Conservation (phyloP, 2,329 filamentous ascomycete species). For the Cordyceps cateniannulata region DNA sequence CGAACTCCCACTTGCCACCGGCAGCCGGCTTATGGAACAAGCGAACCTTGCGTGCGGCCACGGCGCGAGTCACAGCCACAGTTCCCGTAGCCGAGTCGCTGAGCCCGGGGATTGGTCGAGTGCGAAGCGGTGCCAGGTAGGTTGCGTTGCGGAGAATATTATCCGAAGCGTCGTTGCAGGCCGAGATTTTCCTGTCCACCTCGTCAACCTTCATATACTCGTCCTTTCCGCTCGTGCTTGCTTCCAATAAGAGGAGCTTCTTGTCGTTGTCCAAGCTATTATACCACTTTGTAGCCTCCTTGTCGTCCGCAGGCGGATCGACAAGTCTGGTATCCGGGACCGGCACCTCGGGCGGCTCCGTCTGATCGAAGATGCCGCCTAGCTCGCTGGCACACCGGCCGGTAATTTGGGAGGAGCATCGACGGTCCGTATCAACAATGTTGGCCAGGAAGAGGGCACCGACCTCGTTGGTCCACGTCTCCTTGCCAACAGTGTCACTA, state of each 20-base stretch:
- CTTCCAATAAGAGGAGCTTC: accelerated
- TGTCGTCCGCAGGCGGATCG: no score
- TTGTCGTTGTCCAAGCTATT: no score
- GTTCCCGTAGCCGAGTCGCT: conserved; percentile 16
- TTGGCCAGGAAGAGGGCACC: conserved; percentile 7
- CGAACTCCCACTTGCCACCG: conserved; percentile 20
- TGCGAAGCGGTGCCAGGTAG: conserved; percentile 26
- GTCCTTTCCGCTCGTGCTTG: no score
- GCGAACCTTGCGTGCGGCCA: conserved; percentile 20
- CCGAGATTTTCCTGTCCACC: background rate
- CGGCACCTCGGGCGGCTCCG: no score
- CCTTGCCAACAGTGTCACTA: background rate
- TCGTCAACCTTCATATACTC: background rate
- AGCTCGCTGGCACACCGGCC: no score
- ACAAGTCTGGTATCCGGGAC: no score
- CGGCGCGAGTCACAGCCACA: conserved; percentile 11
- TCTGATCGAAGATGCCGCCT: background rate
- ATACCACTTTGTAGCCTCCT: no score
- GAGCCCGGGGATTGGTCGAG: conserved; percentile 19
- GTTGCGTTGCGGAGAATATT: conserved; percentile 24
- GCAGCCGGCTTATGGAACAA: conserved; percentile 20
- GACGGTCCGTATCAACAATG: conserved; percentile 1
- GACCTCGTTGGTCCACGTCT: background rate
- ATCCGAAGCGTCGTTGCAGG: conserved; percentile 30
- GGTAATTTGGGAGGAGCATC: background rate